Base-by-base conservation (phyloP, 306 rosid genomes). In the Sicyos baderoa region DNA sequence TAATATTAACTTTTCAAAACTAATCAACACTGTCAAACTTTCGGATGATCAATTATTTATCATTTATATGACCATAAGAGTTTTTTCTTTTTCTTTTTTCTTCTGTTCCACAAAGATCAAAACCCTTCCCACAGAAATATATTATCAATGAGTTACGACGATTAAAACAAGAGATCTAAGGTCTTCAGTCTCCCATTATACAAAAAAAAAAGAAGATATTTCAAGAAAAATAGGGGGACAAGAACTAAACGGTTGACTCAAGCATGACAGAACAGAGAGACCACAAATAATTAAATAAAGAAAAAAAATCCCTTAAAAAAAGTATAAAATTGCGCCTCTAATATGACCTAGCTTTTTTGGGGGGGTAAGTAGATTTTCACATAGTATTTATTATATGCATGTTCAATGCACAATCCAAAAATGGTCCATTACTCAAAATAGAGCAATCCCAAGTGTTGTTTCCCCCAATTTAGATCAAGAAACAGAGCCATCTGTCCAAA, bases 1-100 rank as follows among this genome's bases (percentile, higher is more conserved):
- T 44, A 44, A 64, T 51, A 64, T 17, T 18, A 42, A 52, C 52
- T 63, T 40, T 62, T 40, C 52, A 40, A 37, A 63, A 63, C 25
- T 63, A 63, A 61, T 61, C 3, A 61, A 61, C 27, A 10, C 45
- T 2, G 25, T 19, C 18, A 40, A 17, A 62, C 8, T 18, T 42
- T 64, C 42, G 16, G 29, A 64, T 2, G 40, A 64, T 12, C 53
- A 64, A 29, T 29, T 4, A 29, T 29, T 29, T 25, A 4, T 18
- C 6, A 64, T 64, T 10, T 63, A 10, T 8, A 40, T 4, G 17
- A 63, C 5, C n/a, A 18, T 12, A 19, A 8, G n/a, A 25, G 17
- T 15, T 29, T 25, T 57, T 23, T 54, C 3, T 23, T 6, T 2
- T 11, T 23, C 69, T 11, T 23, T 54, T 9, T 23, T 6, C 5